Base-by-base conservation (phyloP, 2,329 filamentous ascomycete species). In the Fusarium tupiense region DNA sequence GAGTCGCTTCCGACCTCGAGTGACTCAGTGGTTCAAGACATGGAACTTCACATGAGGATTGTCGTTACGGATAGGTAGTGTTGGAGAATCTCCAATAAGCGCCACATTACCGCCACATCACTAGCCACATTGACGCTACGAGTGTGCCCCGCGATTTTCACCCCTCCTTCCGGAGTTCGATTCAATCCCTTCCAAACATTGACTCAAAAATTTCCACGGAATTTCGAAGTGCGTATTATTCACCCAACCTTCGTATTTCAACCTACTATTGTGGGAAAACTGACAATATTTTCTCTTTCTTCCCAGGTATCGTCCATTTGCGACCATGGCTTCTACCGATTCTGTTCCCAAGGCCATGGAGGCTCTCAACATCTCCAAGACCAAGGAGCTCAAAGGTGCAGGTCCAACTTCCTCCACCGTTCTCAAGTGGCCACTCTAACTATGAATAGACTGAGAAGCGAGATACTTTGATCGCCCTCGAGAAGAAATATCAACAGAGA, bases 401-500 rank as follows among this genome's bases (percentile, higher is more conserved):
- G 64, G 86, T 83, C 43, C 50, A 61, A 59, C 40, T 47, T 61
- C n/a, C 29, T 41, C 38, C 35, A 69, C 19, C 63, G 14, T 61
- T 37, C 29, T 8, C n/a, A 69, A 56, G 53, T 56, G 6, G 35
- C n/a, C 17, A 31, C 63, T 24, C 67, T 72, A 56, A 75, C 77
- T 74, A 71, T 71, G 50, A 67, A 64, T 78, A 94, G 89, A 97
- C 95, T 44, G 94, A 97, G 79, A 97, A 97, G 85, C 88, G 95
- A 82, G 94, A 97, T 80, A 89, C 91, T 58, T 87, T 97, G 76
- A 92, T 96, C 77, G 90, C 90, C 38, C 89, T 92, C 79, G 96
- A 98, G 86, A 97, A 96, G 86, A 95, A 95, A 82, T 98, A 97
- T 85, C 96, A 98, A 85, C 86, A 91, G 81, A 88, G 92, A 89